phyloP scores from a whole-genome alignment of 2,329 filamentous ascomycete species.

The Colletotrichum cuscutae region DNA sequence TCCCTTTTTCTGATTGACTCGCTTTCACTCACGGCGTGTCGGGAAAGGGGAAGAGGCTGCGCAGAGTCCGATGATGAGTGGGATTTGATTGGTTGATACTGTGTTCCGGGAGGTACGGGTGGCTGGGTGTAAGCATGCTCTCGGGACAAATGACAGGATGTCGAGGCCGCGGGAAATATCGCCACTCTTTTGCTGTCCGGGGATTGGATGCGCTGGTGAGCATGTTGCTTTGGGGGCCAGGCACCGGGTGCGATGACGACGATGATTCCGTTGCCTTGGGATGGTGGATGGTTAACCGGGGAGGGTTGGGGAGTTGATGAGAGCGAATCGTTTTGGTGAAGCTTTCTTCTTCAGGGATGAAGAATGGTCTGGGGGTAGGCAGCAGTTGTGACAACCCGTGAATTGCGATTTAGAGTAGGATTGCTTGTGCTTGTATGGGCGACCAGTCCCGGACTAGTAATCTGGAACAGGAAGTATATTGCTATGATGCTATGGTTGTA shows the following conservation, averaged over 20 bases:
- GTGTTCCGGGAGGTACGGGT: not conserved
- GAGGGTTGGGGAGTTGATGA: not conserved
- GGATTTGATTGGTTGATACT: not conserved
- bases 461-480: not conserved
- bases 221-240: not conserved
- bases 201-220: not conserved
- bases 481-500: too few relatives aligned
- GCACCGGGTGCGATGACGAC: not conserved
- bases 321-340: not conserved
- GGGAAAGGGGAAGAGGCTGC: not conserved
- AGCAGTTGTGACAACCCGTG: not conserved
- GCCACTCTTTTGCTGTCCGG: not conserved
- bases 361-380: not conserved
- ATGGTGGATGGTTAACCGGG: not conserved
- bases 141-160: too few relatives aligned
- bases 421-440: not conserved
- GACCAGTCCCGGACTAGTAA: not conserved
- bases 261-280: not conserved
- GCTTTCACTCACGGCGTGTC: not conserved
- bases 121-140: not conserved
- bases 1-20: not conserved
- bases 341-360: not conserved
- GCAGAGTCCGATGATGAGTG: not conserved
- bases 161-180: not conserved
- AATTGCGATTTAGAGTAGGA: not conserved